Evolutionary conservation across 352 stramenopile species (phyloP).

Genomic region (Albugo laibachii): DNA sequence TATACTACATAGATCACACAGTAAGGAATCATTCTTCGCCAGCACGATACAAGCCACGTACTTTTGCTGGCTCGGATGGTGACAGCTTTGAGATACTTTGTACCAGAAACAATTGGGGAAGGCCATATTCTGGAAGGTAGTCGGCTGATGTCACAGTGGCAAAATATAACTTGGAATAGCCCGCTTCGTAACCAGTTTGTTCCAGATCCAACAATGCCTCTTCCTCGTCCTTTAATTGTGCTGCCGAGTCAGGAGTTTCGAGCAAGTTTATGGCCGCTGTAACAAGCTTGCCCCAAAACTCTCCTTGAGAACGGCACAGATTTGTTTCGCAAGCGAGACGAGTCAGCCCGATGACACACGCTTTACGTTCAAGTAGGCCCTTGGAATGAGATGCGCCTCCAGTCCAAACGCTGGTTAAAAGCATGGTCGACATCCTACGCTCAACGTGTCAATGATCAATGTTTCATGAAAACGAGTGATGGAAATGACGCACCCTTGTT

Average conservation of each 20-base stretch:
- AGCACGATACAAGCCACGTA: slow-evolving; percentile 11
- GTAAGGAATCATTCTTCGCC: too few relatives aligned
- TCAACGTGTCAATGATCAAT: slow-evolving; percentile 10
- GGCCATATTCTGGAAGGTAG: slow-evolving; percentile 59
- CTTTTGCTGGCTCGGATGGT: slow-evolving; percentile 36
- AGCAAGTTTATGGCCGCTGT: slow-evolving; percentile 28
- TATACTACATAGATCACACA: too few relatives aligned
- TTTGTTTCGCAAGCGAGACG: slow-evolving; percentile 58
- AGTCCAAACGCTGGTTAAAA: slow-evolving; percentile 80
- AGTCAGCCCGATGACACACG: slow-evolving; percentile 43
- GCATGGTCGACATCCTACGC: slow-evolving; percentile 80
- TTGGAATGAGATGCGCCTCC: slow-evolving; percentile 56
- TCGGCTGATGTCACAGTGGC: slow-evolving; percentile 64
- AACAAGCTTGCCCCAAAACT: slow-evolving; percentile 32
- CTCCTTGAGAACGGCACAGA: slow-evolving; percentile 24
- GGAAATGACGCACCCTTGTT: slow-evolving; percentile 41
- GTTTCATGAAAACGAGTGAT: slow-evolving; percentile 12
- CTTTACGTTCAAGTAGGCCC: slow-evolving; percentile 37
- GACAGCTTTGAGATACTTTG: slow-evolving; percentile 49
- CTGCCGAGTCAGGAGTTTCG: slow-evolving; percentile 32
- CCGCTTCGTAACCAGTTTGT: slow-evolving; percentile 83
- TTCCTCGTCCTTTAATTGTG: slow-evolving; percentile 50
- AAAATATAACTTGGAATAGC: slow-evolving; percentile 88
- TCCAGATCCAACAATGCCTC: slow-evolving; percentile 60
- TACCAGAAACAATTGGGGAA: slow-evolving; percentile 32